A percentile compares a stretch with the other conserved stretches of the same genome.
Evolutionary conservation across 2,329 filamentous ascomycete genomes (phyloP).

Genomic region (Aspergillus brunneoviolaceus): DNA sequence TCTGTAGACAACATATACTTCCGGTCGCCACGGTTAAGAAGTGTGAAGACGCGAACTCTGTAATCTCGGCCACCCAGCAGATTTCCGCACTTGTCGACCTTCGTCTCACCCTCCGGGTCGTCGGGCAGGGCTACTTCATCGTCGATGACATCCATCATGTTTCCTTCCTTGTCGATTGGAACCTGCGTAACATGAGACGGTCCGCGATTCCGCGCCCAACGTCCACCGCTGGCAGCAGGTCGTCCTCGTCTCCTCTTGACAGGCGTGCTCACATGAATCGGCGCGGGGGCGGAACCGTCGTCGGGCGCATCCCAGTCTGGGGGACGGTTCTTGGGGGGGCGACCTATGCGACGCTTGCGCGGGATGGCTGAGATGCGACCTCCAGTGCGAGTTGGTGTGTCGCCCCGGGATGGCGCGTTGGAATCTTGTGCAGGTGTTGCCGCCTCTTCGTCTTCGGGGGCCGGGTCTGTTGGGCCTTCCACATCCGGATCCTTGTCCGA

Average conservation of each 20-base stretch:
- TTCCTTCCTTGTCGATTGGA: slow-evolving; percentile 90
- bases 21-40: slow-evolving; percentile 76
- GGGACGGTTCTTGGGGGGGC: slow-evolving; percentile 80
- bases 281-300: slow-evolving; percentile 48
- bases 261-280: slow-evolving; percentile 52
- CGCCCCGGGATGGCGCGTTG: slow-evolving; percentile 47
- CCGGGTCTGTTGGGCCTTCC: slow-evolving; percentile 32
- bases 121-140: slow-evolving; percentile 89
- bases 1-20: slow-evolving; percentile 99
- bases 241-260: slow-evolving; percentile 58
- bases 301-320: slow-evolving; percentile 70
- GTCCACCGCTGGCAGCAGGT: slow-evolving; percentile 55
- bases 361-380: slow-evolving; percentile 57
- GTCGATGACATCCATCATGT: slow-evolving; percentile 82
- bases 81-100: slow-evolving; percentile 86
- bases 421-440: slow-evolving; percentile 43
- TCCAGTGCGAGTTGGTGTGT: slow-evolving; percentile 53
- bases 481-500: slow-evolving; percentile 26
- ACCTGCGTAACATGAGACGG: slow-evolving; percentile 77
- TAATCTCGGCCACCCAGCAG: slow-evolving; percentile 85
- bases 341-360: slow-evolving; percentile 73
- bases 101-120: slow-evolving; percentile 83
- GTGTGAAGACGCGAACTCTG: slow-evolving; percentile 90
- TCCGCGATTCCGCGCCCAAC: slow-evolving; percentile 73
- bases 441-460: slow-evolving; percentile 46